These are phyloP conservation scores for Malbranchea cinnamomea DNA, from an alignment of 2,329 filamentous ascomycete genomes.

Conservation along the genomic window DNA sequence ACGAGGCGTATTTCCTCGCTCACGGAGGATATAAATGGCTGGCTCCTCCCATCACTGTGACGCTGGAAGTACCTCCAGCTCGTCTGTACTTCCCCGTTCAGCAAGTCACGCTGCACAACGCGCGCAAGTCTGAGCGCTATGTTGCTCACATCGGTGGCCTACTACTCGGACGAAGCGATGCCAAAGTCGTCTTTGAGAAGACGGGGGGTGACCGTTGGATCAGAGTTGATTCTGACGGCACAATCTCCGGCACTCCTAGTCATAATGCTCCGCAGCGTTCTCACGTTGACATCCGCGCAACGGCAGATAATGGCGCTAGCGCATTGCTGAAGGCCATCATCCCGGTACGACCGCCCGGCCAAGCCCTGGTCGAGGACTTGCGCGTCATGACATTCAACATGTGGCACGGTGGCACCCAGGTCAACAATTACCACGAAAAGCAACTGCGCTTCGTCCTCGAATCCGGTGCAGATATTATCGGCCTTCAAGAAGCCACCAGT, in stretches of 20 bases:
- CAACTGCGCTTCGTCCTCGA: slow-evolving; percentile 23
- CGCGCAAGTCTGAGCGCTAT: slow-evolving; percentile 21
- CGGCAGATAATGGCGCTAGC: slow-evolving; percentile 12
- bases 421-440: slow-evolving; percentile 26
- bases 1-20: slow-evolving; percentile 25
- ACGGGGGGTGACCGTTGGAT: slow-evolving; percentile 20
- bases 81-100: slow-evolving; percentile 5
- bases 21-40: slow-evolving; percentile 24
- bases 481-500: slow-evolving; percentile 24
- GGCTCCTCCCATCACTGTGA: slow-evolving; percentile 20
- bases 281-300: slow-evolving; percentile 17
- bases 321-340: slow-evolving; percentile 19
- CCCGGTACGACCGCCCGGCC: slow-evolving; percentile 15
- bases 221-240: slow-evolving; percentile 18
- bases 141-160: slow-evolving; percentile 20
- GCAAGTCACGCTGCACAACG: slow-evolving; percentile 22
- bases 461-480: slow-evolving; percentile 23
- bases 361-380: slow-evolving; percentile 18
- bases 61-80: no score
- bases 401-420: slow-evolving; percentile 25
- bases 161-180: slow-evolving; percentile 14
- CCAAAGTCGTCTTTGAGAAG: slow-evolving; percentile 17
- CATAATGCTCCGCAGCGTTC: slow-evolving; percentile 7
- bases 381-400: slow-evolving; percentile 27
- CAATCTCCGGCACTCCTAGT: slow-evolving; percentile 23